phyloP scores from a whole-genome alignment of 768 basidiomycete species.

The Boletus vermiculosoides region DNA sequence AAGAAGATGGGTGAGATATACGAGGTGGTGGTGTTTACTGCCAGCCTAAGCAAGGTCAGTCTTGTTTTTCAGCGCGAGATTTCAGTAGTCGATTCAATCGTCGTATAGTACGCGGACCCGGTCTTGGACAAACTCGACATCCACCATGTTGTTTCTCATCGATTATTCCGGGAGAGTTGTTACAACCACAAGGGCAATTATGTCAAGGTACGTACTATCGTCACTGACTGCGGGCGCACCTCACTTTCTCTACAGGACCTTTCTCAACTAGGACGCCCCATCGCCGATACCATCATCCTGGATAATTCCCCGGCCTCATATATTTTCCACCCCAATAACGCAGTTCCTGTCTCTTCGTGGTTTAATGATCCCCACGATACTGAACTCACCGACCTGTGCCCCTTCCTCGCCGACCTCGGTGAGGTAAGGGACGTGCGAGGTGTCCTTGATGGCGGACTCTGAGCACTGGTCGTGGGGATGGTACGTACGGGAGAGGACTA shows the following conservation, averaged over 20 bases:
- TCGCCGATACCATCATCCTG: slow-evolving; percentile 92
- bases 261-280: slow-evolving; percentile 93
- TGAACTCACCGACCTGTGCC: slow-evolving; percentile 92
- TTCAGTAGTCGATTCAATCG: slow-evolving; percentile 8
- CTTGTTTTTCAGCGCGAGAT: neutral
- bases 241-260: slow-evolving; percentile 66
- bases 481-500: slow-evolving; percentile 22
- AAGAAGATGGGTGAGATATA: slow-evolving; percentile 99
- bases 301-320: slow-evolving; percentile 99
- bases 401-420: slow-evolving; percentile 87
- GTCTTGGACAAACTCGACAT: slow-evolving; percentile 96
- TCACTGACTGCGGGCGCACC: neutral
- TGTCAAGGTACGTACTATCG: slow-evolving; percentile 74
- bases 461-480: slow-evolving; percentile 26
- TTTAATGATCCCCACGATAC: slow-evolving; percentile 99
- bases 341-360: slow-evolving; percentile 98
- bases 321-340: slow-evolving; percentile 99
- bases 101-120: slow-evolving; percentile 89
- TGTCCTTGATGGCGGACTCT: slow-evolving; percentile 83
- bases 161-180: slow-evolving; percentile 96
- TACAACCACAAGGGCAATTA: slow-evolving; percentile 99
- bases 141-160: slow-evolving; percentile 88
- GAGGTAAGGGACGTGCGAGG: slow-evolving; percentile 89
- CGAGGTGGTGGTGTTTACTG: slow-evolving; percentile 97
- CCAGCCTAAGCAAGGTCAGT: slow-evolving; percentile 91